Conservation (phyloP, 2,329 filamentous ascomycete species). For the Aspergillus latus region DNA sequence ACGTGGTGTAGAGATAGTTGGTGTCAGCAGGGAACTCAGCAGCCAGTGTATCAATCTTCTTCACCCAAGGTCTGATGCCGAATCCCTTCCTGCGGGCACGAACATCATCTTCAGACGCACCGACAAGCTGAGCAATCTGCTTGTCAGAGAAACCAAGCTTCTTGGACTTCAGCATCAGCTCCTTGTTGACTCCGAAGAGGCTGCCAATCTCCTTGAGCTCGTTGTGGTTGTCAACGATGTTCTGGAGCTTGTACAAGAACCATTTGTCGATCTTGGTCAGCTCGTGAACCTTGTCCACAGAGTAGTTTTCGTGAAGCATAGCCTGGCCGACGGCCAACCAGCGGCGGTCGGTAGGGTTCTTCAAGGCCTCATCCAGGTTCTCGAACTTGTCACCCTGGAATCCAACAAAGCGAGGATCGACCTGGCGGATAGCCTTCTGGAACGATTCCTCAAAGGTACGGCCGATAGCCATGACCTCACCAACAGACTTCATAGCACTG, state of each 20-base stretch:
- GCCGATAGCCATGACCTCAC: slow-evolving; percentile 98
- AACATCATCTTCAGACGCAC: slow-evolving; percentile 84
- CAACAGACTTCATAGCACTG: slow-evolving; percentile 97
- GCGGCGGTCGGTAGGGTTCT: slow-evolving; percentile 91
- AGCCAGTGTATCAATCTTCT: slow-evolving; percentile 96
- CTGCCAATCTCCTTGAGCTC: slow-evolving; percentile 82
- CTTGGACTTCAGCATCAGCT: slow-evolving; percentile 87
- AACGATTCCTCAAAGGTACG: slow-evolving; percentile 98
- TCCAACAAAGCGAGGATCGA: slow-evolving; percentile 86
- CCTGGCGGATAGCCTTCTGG: slow-evolving; percentile 97
- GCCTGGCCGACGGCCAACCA: slow-evolving; percentile 98
- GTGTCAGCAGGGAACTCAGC: slow-evolving; percentile 94
- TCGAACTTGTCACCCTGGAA: slow-evolving; percentile 97
- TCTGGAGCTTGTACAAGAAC: slow-evolving; percentile 98
- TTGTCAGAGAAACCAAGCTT: slow-evolving; percentile 97
- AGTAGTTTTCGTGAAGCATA: slow-evolving; percentile 95
- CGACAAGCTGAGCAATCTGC: slow-evolving; percentile 86
- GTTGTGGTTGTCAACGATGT: slow-evolving; percentile 86
- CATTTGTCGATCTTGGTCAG: slow-evolving; percentile 99
- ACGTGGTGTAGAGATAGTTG: slow-evolving; percentile 96
- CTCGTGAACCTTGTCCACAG: slow-evolving; percentile 86
- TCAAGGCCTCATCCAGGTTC: slow-evolving; percentile 82
- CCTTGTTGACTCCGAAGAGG: slow-evolving; percentile 81
- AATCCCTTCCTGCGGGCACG: slow-evolving; percentile 81
- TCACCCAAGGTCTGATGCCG: slow-evolving; percentile 91